Evolutionary conservation across 2,329 filamentous ascomycete species (phyloP).

Genomic region (Coniochaeta sp.): DNA sequence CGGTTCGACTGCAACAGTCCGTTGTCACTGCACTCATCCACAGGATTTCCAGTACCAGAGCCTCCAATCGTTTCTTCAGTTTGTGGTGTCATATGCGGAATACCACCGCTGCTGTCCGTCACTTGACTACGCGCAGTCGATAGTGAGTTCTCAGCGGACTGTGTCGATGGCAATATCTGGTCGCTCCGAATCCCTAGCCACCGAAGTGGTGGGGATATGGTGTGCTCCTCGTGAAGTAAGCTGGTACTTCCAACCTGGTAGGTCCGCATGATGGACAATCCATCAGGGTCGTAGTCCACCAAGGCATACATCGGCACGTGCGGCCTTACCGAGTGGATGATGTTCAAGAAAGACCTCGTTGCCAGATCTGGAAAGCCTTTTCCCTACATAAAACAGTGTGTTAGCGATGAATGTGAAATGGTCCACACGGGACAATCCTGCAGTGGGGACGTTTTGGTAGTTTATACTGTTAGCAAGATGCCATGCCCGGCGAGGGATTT

Average conservation of each 20-base stretch:
- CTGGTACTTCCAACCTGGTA: slow-evolving; percentile 64
- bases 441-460: neutral
- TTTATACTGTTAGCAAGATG: slow-evolving; percentile 57
- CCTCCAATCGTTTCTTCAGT: neutral
- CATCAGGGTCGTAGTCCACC: slow-evolving; percentile 71
- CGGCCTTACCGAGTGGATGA: slow-evolving; percentile 38
- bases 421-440: no score
- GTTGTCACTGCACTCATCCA: neutral
- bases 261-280: slow-evolving; percentile 63
- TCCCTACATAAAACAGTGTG: slow-evolving; percentile 37
- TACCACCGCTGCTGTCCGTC: neutral
- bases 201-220: slow-evolving; percentile 40
- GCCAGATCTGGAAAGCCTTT: slow-evolving; percentile 77
- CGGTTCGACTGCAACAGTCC: neutral
- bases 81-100: neutral
- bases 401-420: neutral
- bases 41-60: neutral
- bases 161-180: slow-evolving; percentile 24
- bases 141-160: slow-evolving; percentile 6
- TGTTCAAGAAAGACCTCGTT: slow-evolving; percentile 57
- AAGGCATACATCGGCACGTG: slow-evolving; percentile 53
- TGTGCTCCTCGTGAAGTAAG: slow-evolving; percentile 50
- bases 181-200: slow-evolving; percentile 56
- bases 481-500: slow-evolving; percentile 43
- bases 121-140: slow-evolving; percentile 9